phyloP scores from a whole-genome alignment of 805 yeast genomes.

The Candida pini region DNA sequence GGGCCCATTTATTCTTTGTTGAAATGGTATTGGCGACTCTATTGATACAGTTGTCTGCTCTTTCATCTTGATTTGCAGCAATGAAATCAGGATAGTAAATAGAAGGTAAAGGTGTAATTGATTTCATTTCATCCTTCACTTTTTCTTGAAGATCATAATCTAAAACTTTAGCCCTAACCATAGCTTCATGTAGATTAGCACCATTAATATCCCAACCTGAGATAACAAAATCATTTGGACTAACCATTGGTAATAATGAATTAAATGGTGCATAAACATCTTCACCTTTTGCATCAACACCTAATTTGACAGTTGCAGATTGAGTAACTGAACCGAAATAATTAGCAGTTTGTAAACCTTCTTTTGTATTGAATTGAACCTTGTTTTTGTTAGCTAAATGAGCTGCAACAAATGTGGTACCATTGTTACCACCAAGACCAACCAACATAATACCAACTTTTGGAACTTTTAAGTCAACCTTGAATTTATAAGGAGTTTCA shows the following conservation, averaged over 20 bases:
- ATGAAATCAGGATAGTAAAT: conserved; percentile 94
- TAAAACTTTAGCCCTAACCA: conserved; percentile 80
- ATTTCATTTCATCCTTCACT: conserved; percentile 57
- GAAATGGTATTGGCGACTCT: conserved; percentile 45
- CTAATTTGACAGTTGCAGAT: conserved; percentile 82
- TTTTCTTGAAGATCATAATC: conserved; percentile 80
- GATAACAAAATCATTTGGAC: conserved; percentile 84
- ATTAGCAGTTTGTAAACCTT: conserved; percentile 65
- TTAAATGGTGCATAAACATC: conserved; percentile 93
- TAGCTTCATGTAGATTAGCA: conserved; percentile 65
- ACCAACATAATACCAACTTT: conserved; percentile 86
- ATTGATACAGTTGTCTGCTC: conserved; percentile 84
- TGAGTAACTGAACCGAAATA: conserved; percentile 95
- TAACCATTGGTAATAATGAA: conserved; percentile 78
- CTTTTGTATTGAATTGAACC: conserved; percentile 73
- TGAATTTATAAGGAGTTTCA: conserved; percentile 72
- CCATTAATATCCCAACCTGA: conserved; percentile 94
- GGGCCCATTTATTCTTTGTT: conserved; percentile 73
- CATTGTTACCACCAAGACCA: conserved; percentile 96
- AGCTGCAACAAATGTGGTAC: conserved; percentile 84
- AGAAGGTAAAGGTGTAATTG: conserved; percentile 70
- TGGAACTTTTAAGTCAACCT: conserved; percentile 75
- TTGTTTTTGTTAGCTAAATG: conserved; percentile 79
- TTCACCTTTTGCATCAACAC: conserved; percentile 74
- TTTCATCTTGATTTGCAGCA: conserved; percentile 87